phyloP scores from a whole-genome alignment of 2,329 filamentous ascomycete genomes.

The Graphium sp. region DNA sequence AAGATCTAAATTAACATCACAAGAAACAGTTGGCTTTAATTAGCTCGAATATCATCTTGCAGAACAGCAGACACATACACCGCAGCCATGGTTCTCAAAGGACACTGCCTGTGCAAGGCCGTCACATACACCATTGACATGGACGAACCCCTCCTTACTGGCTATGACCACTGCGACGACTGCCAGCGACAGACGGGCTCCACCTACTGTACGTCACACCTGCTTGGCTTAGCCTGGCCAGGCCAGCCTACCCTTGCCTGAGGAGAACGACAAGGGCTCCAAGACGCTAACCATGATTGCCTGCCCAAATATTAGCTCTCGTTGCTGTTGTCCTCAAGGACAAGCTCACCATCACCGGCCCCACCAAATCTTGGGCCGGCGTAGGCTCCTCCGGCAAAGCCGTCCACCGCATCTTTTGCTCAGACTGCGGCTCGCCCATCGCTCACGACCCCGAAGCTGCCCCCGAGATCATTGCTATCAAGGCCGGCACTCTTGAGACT shows the following conservation, averaged over 20 bases:
- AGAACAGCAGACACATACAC: too few species aligned
- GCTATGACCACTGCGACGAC: constrained; percentile 58
- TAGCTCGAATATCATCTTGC: too few species aligned
- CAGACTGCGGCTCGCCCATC: constrained; percentile 52
- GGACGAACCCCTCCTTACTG: constrained; percentile 33
- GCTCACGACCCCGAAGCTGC: constrained; percentile 55
- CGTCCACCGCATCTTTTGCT: constrained; percentile 54
- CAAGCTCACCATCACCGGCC: constrained; percentile 44
- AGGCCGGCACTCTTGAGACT: constrained; percentile 45
- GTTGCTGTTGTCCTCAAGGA: constrained; percentile 50
- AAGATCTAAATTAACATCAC: too few species aligned
- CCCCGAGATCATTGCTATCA: constrained; percentile 52
- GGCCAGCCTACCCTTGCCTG: neutral
- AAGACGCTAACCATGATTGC: too few species aligned
- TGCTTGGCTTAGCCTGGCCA: too few species aligned
- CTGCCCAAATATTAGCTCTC: constrained; percentile 26
- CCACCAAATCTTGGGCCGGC: constrained; percentile 46
- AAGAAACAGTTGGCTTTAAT: too few species aligned
- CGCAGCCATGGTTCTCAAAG: constrained; percentile 43
- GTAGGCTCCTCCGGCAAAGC: constrained; percentile 41
- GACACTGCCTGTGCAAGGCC: constrained; percentile 56
- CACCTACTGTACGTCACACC: constrained; percentile 39
- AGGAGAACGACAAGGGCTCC: neutral
- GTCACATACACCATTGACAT: constrained; percentile 49
- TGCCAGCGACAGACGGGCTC: constrained; percentile 55